phyloP scores from a whole-genome alignment of 1,284 basidiomycete genomes.

The Flammula alnicola region DNA sequence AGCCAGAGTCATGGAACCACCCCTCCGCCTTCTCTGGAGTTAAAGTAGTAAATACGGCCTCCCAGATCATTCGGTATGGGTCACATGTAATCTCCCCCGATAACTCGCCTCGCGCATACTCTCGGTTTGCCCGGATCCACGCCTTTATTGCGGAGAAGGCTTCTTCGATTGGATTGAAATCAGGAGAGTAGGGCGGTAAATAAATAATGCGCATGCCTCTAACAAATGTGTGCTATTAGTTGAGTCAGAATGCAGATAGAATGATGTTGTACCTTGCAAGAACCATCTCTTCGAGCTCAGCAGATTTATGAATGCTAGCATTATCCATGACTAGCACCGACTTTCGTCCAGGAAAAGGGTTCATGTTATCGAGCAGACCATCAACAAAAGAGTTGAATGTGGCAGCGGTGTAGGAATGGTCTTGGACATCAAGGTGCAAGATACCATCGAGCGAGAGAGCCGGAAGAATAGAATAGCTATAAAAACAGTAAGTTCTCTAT shows the following conservation, averaged over 20 bases:
- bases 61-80: no score
- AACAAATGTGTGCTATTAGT: not conserved
- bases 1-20: no score
- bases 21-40: no score
- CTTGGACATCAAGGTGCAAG: slow-evolving; percentile 20
- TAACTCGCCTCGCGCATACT: no score
- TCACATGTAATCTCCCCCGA: no score
- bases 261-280: slow-evolving; percentile 1
- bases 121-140: no score
- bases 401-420: slow-evolving; percentile 21
- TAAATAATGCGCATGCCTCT: not conserved
- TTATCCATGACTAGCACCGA: slow-evolving; percentile 25
- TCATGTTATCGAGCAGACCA: slow-evolving; percentile 24
- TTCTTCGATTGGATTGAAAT: slow-evolving; percentile 20
- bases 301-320: slow-evolving; percentile 23
- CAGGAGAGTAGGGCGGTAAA: slow-evolving; percentile 2
- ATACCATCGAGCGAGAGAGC: slow-evolving; percentile 32
- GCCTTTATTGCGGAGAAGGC: slow-evolving; percentile 25
- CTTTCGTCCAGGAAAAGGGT: slow-evolving; percentile 25
- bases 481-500: not conserved
- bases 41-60: no score
- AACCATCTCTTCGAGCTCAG: slow-evolving; percentile 16
- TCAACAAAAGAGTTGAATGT: slow-evolving; percentile 23
- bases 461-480: slow-evolving; percentile 36
- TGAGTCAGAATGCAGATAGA: not conserved